Percentiles rank a stretch among this genome's conserved stretches.
Evolutionary conservation across 176 grass and related monocot species (phyloP).

Genomic region (Raddia guianensis): DNA sequence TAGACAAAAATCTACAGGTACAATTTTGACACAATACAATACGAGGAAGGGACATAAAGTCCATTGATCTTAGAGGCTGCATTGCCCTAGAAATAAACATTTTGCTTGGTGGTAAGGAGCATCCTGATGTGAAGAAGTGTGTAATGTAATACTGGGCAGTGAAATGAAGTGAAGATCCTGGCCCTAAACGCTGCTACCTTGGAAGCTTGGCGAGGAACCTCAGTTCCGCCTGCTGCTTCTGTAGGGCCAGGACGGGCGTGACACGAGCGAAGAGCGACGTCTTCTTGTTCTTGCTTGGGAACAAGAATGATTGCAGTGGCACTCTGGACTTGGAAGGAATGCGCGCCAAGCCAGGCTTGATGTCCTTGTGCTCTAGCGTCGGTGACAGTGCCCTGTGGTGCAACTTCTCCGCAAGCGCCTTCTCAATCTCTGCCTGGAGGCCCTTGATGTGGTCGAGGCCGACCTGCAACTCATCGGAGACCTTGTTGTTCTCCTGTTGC

Average conservation of each 20-base stretch:
- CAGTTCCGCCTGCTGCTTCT: constrained; percentile 47
- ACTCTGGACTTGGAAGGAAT: constrained; percentile 46
- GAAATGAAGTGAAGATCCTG: too few species aligned
- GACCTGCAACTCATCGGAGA: constrained; percentile 71
- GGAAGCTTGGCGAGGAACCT: constrained; percentile 48
- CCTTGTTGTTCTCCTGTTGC: constrained; percentile 86
- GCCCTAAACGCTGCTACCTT: constrained; percentile 21
- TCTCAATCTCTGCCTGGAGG: constrained; percentile 68
- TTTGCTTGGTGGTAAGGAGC: too few species aligned
- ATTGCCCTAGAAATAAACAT: too few species aligned
- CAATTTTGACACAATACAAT: too few species aligned
- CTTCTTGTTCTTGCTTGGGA: constrained; percentile 68
- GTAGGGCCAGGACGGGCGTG: constrained; percentile 46
- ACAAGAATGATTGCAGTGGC: constrained; percentile 62
- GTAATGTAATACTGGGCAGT: too few species aligned
- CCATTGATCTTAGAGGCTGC: too few species aligned
- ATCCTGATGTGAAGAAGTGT: too few species aligned
- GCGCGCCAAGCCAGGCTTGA: not conserved
- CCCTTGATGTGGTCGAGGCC: constrained; percentile 74
- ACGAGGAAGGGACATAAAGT: too few species aligned
- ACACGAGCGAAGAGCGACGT: constrained; percentile 54
- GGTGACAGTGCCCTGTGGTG: not conserved
- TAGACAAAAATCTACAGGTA: too few species aligned
- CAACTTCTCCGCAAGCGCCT: constrained; percentile 46
- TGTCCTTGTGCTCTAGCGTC: not conserved